These are phyloP conservation scores for Plantago major DNA, from an alignment of 257 asterid genomes.

Conservation along the genomic window DNA sequence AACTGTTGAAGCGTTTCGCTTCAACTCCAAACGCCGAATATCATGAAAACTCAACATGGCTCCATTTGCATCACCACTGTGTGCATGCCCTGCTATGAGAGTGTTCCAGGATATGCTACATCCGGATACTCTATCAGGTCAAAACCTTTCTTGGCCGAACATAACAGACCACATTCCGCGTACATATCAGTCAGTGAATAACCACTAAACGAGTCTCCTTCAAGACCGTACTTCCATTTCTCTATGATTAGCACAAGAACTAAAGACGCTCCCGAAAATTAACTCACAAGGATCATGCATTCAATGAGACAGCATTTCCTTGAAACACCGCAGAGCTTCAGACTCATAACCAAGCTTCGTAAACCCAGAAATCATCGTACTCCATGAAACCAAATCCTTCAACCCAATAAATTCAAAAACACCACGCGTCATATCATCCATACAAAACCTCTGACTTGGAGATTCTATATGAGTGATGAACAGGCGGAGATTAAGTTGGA, in stretches of 20 bases:
- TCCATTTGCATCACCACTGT: conserved; percentile 47
- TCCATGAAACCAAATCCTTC: conserved; percentile 77
- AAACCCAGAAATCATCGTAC: conserved; percentile 73
- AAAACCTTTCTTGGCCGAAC: conserved; percentile 54
- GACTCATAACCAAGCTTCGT: conserved; percentile 62
- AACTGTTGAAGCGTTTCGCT: conserved; percentile 56
- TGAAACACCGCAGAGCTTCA: conserved; percentile 50
- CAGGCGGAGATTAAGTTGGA: conserved; percentile 50
- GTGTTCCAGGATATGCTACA: conserved; percentile 74
- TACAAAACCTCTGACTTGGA: too few relatives aligned
- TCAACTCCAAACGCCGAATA: conserved; percentile 49
- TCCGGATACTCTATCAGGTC: conserved; percentile 52
- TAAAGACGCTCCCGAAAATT: conserved; percentile 58
- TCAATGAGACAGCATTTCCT: conserved; percentile 49
- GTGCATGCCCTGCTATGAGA: conserved; percentile 52
- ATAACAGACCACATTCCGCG: conserved; percentile 57
- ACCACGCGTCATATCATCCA: conserved; percentile 32
- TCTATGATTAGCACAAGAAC: conserved; percentile 54
- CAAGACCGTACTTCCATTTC: conserved; percentile 46
- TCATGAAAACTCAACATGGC: conserved; percentile 44
- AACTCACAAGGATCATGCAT: conserved; percentile 52
- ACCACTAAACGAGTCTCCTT: conserved; percentile 48
- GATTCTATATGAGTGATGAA: too few relatives aligned
- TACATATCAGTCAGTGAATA: conserved; percentile 80
- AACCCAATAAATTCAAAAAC: conserved; percentile 40